Conservation (phyloP, 1,284 basidiomycete genomes). For the Papiliotrema terrestris region DNA sequence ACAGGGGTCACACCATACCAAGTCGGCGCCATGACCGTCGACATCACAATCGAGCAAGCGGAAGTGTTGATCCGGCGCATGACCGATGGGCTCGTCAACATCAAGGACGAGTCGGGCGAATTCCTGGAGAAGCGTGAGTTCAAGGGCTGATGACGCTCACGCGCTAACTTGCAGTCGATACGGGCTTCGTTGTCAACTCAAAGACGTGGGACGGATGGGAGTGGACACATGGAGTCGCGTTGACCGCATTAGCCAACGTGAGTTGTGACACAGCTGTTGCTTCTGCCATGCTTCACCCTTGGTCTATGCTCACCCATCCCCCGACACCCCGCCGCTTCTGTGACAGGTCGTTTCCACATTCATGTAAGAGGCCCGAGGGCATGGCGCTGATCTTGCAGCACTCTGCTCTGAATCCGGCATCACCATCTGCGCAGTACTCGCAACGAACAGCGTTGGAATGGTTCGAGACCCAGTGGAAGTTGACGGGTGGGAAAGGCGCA, state of each 20-base stretch:
- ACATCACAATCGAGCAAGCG: conserved; percentile 24
- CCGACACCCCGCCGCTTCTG: too few species aligned
- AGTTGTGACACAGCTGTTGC: not conserved
- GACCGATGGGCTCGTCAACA: conserved; percentile 60
- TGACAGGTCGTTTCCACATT: too few species aligned
- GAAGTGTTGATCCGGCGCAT: conserved; percentile 52
- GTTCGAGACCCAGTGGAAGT: conserved; percentile 57
- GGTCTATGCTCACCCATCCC: too few species aligned
- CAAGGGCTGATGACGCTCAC: too few species aligned
- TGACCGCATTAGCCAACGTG: conserved; percentile 27
- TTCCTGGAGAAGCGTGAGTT: conserved; percentile 54
- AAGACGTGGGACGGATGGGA: conserved; percentile 66
- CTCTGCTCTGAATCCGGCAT: conserved; percentile 31
- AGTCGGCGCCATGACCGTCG: not conserved
- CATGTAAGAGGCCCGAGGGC: not conserved
- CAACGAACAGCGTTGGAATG: conserved; percentile 57
- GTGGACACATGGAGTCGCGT: conserved; percentile 60
- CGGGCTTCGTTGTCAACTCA: conserved; percentile 62
- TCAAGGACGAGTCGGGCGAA: conserved; percentile 59
- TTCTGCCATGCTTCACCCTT: too few species aligned
- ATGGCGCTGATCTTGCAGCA: conserved; percentile 26
- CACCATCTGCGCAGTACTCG: conserved; percentile 49
- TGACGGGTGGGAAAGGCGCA: conserved; percentile 40
- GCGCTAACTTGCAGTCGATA: conserved; percentile 46
- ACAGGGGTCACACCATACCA: too few species aligned